These are phyloP conservation scores for Cladosporium sp. DNA, from an alignment of 2,329 filamentous ascomycete genomes.

Conservation along the genomic window DNA sequence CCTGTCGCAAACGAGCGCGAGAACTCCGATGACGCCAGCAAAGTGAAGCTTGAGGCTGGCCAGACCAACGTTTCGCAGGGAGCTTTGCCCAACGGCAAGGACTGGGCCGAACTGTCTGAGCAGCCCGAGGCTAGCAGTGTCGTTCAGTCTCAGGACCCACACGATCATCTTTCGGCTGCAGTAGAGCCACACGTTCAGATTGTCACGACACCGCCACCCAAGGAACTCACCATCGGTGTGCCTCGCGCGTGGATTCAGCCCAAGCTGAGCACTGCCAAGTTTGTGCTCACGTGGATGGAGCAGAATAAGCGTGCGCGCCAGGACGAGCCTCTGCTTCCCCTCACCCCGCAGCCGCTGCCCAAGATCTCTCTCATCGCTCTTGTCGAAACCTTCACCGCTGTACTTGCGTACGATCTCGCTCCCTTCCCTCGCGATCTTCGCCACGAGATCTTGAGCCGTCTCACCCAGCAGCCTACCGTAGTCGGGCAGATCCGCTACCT, in stretches of 20 bases:
- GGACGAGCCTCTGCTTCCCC: slow-evolving; percentile 10
- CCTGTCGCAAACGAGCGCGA: background rate
- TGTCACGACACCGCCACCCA: background rate
- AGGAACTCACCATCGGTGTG: slow-evolving; percentile 13
- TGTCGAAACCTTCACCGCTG: slow-evolving; percentile 19
- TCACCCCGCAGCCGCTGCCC: slow-evolving; percentile 9
- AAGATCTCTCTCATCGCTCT: slow-evolving; percentile 11
- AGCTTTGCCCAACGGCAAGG: background rate
- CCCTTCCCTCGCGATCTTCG: slow-evolving; percentile 16
- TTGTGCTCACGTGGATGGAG: slow-evolving; percentile 20
- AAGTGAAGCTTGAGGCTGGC: background rate
- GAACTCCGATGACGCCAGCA: background rate
- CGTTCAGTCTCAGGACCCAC: background rate
- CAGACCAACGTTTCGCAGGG: background rate
- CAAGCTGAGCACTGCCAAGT: slow-evolving; percentile 6
- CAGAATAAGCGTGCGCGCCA: slow-evolving; percentile 17
- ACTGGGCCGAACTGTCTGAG: slow-evolving; percentile 10
- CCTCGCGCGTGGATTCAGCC: slow-evolving; percentile 12
- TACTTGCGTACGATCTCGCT: slow-evolving; percentile 15
- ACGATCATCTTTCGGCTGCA: background rate
- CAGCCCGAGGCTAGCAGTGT: background rate
- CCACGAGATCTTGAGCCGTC: slow-evolving; percentile 11
- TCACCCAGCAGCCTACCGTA: slow-evolving; percentile 8
- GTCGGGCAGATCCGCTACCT: slow-evolving; percentile 15
- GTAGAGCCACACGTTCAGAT: background rate